Conservation (phyloP, 495 filamentous ascomycete species). For the Aspergillus nidulans region DNA sequence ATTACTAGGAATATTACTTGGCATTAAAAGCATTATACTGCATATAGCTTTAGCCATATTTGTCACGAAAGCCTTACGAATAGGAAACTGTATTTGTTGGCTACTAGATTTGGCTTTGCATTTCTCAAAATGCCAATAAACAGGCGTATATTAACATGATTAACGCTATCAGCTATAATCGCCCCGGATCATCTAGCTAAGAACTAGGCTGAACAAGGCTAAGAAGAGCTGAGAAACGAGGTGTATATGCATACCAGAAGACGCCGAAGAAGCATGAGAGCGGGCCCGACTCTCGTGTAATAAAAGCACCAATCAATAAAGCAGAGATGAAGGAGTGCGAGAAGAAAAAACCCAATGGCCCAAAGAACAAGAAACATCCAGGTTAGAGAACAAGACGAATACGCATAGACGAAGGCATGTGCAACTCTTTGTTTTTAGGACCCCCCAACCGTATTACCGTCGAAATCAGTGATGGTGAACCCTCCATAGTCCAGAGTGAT, state of each 20-base stretch:
- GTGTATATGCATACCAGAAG: background rate
- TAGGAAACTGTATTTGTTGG: too few species aligned
- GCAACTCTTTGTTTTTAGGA: slow-evolving; percentile 8
- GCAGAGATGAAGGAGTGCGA: background rate
- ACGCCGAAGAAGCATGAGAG: background rate
- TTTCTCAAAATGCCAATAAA: background rate
- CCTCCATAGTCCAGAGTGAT: slow-evolving; percentile 41
- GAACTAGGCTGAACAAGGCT: slow-evolving; percentile 2
- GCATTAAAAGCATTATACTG: background rate
- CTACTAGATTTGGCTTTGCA: too few species aligned
- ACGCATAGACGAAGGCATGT: background rate
- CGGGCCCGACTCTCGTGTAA: background rate
- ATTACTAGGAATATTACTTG: background rate
- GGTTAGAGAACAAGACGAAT: background rate
- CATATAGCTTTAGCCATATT: background rate
- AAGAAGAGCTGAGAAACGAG: background rate
- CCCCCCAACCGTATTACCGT: slow-evolving; percentile 39
- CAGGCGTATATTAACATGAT: background rate
- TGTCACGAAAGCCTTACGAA: too few species aligned
- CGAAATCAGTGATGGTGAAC: slow-evolving; percentile 37
- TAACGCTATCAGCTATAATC: background rate
- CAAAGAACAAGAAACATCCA: background rate
- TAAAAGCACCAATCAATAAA: background rate
- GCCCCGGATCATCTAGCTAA: background rate
- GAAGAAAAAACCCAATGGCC: background rate